Percentiles rank a stretch among this genome's conserved stretches.
Evolutionary conservation across 495 filamentous ascomycete species (phyloP).

Genomic region (Penicillium ucsense): DNA sequence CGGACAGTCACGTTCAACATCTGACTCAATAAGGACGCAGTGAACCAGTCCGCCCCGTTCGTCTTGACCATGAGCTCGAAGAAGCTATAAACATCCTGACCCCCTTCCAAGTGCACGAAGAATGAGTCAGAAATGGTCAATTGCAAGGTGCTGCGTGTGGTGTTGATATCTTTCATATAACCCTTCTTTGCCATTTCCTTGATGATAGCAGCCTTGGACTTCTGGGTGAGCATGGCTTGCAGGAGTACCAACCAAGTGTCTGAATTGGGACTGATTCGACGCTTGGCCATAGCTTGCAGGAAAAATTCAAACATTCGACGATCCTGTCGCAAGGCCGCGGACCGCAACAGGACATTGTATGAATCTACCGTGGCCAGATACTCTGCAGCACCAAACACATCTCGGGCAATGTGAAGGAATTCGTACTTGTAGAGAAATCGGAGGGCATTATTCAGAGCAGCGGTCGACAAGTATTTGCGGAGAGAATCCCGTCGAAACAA

Average conservation of each 20-base stretch:
- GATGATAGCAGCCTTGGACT: conserved; percentile 22
- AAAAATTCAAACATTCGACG: conserved; percentile 20
- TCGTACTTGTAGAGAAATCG: conserved; percentile 26
- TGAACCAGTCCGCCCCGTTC: conserved; percentile 25
- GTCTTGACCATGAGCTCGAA: conserved; percentile 21
- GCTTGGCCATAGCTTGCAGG: conserved; percentile 23
- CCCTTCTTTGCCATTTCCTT: conserved; percentile 26
- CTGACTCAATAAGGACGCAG: conserved; percentile 21
- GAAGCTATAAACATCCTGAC: conserved; percentile 24
- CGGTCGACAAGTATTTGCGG: conserved; percentile 24
- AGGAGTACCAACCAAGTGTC: conserved; percentile 38
- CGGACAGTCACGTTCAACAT: conserved; percentile 24
- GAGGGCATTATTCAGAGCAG: conserved; percentile 33
- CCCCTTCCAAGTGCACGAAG: conserved; percentile 23
- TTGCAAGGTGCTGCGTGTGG: conserved; percentile 17
- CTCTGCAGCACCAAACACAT: conserved; percentile 21
- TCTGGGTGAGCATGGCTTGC: conserved; percentile 20
- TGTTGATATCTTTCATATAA: conserved; percentile 14
- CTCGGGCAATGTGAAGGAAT: conserved; percentile 16
- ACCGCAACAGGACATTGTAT: conserved; percentile 35
- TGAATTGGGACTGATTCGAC: conserved; percentile 27
- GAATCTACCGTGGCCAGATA: conserved; percentile 31
- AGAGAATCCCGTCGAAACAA: conserved; percentile 18
- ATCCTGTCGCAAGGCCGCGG: conserved; percentile 27
- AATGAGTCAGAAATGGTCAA: conserved; percentile 26